Percentiles rank a stretch among this genome's conserved stretches.
These are phyloP conservation scores for Aspergillus bertholletiae DNA, from an alignment of 495 filamentous ascomycete genomes.

Conservation along the genomic window DNA sequence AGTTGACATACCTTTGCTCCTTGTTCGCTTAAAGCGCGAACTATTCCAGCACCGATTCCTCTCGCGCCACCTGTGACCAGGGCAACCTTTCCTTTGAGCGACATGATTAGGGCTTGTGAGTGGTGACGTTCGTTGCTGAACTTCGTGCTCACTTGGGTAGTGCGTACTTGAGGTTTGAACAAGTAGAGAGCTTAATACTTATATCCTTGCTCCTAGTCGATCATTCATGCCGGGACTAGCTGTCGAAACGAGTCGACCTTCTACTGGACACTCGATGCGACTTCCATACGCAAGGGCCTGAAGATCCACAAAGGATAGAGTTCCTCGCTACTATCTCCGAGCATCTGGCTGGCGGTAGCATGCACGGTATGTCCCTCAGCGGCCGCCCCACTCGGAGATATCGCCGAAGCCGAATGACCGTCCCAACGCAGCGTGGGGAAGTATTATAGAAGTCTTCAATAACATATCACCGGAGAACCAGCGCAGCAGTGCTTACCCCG, in stretches of 20 bases:
- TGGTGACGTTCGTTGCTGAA: not conserved
- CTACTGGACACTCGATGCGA: not conserved
- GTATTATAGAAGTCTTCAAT: not conserved
- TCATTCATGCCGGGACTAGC: too few species aligned
- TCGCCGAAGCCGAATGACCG: not conserved
- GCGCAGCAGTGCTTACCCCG: not conserved
- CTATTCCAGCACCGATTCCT: conserved; percentile 47
- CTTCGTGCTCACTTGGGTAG: not conserved
- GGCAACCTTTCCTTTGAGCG: conserved; percentile 45
- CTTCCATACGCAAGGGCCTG: not conserved
- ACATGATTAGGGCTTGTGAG: conserved; percentile 13
- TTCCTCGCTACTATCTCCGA: not conserved
- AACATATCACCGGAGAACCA: too few species aligned
- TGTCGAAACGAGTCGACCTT: too few species aligned
- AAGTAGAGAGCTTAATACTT: not conserved
- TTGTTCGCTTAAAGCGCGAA: conserved; percentile 31
- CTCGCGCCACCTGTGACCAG: conserved; percentile 46
- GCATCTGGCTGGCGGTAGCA: too few species aligned
- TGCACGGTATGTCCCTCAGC: too few species aligned
- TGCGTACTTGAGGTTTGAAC: not conserved
- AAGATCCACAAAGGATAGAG: not conserved
- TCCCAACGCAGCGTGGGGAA: not conserved
- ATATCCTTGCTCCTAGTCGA: not conserved
- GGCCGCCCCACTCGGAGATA: not conserved
- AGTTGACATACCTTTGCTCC: conserved; percentile 30